These are phyloP conservation scores for Iris macrosiphon DNA, from an alignment of 106 monocot species.

Conservation along the genomic window DNA sequence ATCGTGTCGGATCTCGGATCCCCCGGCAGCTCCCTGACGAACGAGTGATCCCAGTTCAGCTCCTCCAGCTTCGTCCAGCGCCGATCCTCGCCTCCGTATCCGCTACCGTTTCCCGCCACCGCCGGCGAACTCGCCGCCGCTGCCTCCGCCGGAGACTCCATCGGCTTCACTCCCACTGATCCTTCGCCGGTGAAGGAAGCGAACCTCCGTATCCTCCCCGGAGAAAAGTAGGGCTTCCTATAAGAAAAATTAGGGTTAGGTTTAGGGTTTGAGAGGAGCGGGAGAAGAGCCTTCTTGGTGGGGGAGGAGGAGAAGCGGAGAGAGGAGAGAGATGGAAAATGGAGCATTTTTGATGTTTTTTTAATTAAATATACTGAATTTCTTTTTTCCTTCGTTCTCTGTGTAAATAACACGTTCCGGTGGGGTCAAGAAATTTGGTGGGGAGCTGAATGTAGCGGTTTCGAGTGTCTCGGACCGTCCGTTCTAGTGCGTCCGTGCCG, in stretches of 20 bases:
- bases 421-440: no score
- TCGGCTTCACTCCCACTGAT: background rate
- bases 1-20: conserved; percentile 76
- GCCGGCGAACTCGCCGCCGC: background rate
- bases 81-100: background rate
- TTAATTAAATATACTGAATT: no score
- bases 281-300: background rate
- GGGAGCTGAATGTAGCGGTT: no score
- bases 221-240: background rate
- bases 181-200: conserved; percentile 2
- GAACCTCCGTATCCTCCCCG: background rate
- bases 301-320: background rate
- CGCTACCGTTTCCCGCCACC: background rate
- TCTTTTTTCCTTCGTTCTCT: no score
- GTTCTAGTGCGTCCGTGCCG: no score
- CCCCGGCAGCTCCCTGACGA: conserved; percentile 81
- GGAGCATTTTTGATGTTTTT: conserved; percentile 13
- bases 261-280: background rate
- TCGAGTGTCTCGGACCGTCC: no score
- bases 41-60: conserved; percentile 93
- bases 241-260: background rate
- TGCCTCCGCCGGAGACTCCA: conserved; percentile 19
- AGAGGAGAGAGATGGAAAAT: conserved; percentile 2
- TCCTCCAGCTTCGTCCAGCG: conserved; percentile 51
- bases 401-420: no score